These are phyloP conservation scores for Cronartium quercuum DNA, from an alignment of 1,284 basidiomycete genomes.

Conservation along the genomic window DNA sequence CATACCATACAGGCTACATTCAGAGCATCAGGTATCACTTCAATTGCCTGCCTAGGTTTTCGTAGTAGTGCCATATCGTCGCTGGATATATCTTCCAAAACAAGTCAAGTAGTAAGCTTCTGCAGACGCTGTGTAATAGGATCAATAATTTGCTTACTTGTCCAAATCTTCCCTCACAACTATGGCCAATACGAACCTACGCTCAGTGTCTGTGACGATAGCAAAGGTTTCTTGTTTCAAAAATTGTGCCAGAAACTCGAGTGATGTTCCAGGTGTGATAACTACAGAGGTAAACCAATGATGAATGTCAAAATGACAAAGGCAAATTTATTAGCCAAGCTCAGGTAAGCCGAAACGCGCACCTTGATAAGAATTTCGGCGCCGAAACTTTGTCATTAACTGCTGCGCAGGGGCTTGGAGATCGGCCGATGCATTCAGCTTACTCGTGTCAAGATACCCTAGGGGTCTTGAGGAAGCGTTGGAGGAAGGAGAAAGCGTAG, in stretches of 20 bases:
- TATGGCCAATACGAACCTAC: not conserved
- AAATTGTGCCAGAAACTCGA: not conserved
- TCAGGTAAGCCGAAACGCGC: not conserved
- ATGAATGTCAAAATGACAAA: not conserved
- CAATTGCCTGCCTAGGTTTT: too few species aligned
- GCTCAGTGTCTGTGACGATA: slow-evolving; percentile 4
- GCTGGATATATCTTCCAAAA: not conserved
- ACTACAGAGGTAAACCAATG: not conserved
- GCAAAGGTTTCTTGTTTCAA: not conserved
- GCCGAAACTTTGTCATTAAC: slow-evolving; percentile 1
- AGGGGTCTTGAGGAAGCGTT: not conserved
- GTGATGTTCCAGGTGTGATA: slow-evolving; percentile 1
- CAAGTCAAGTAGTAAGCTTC: not conserved
- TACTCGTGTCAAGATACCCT: slow-evolving; percentile 1
- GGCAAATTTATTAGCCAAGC: not conserved
- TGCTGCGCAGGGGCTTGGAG: not conserved
- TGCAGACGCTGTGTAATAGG: not conserved
- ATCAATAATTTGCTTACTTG: not conserved
- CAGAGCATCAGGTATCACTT: too few species aligned
- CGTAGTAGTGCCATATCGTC: not conserved
- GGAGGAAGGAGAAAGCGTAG: not conserved
- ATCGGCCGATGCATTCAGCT: not conserved
- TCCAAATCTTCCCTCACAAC: slow-evolving; percentile 1
- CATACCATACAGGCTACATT: too few species aligned
- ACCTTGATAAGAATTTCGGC: slow-evolving; percentile 7